phyloP scores from a whole-genome alignment of 2,329 filamentous ascomycete genomes.

The Arachnomyces sp. region DNA sequence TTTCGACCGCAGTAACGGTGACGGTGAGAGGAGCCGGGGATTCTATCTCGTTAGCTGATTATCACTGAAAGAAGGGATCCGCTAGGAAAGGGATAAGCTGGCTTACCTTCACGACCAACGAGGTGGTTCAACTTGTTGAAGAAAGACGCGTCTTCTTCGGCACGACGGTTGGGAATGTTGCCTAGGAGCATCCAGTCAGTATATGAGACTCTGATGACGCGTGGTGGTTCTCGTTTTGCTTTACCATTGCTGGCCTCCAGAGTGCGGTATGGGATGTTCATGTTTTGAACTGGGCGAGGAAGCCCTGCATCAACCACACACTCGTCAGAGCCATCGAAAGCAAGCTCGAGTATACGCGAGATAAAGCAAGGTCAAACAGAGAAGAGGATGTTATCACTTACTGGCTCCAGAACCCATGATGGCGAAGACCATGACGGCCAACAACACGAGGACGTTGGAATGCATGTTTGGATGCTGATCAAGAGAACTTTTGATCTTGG shows the following conservation, averaged over 20 bases:
- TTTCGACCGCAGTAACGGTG: constrained; percentile 16
- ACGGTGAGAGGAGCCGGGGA: neutral
- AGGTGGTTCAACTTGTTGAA: neutral
- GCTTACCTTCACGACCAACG: constrained; percentile 8
- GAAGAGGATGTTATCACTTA: constrained; percentile 13
- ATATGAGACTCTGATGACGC: neutral
- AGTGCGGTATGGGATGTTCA: no score
- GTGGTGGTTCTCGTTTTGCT: no score
- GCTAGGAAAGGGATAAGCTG: neutral
- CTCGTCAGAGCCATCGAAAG: no score
- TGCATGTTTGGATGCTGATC: constrained; percentile 8
- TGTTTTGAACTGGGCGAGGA: no score
- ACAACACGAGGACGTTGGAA: constrained; percentile 13
- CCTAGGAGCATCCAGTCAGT: neutral
- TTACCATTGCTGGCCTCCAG: no score
- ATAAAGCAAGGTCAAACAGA: no score
- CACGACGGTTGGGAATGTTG: neutral
- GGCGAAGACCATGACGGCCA: constrained; percentile 17
- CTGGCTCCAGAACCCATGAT: constrained; percentile 11
- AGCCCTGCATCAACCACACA: no score
- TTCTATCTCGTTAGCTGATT: neutral
- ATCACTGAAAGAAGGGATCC: neutral
- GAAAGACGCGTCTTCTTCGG: constrained; percentile 1
- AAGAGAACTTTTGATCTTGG: constrained; percentile 4
- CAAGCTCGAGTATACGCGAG: neutral